phyloP scores from a whole-genome alignment of 1,284 basidiomycete species.

The Puccinia polysora region DNA sequence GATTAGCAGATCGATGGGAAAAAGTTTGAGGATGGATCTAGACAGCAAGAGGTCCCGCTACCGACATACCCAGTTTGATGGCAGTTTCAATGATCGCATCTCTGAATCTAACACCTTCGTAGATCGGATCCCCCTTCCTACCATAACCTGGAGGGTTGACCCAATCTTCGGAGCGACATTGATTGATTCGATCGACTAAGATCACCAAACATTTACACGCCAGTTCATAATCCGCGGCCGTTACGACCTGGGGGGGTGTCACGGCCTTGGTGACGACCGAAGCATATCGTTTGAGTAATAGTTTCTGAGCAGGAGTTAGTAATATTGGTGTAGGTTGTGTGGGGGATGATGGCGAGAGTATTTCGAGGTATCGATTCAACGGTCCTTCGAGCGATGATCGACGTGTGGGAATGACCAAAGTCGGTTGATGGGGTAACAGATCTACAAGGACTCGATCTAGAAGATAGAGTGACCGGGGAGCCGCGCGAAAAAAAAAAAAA shows the following conservation, averaged over 20 bases:
- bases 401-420: not conserved
- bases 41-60: no score
- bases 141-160: not conserved
- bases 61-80: constrained; percentile 15
- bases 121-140: constrained; percentile 1
- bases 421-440: not conserved
- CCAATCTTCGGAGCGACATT: not conserved
- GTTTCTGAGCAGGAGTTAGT: constrained; percentile 8
- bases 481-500: no score
- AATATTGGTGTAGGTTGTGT: constrained; percentile 17
- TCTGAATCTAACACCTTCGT: constrained; percentile 13
- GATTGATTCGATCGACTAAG: constrained; percentile 4
- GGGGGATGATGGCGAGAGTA: constrained; percentile 6
- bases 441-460: not conserved
- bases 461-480: not conserved
- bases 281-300: constrained; percentile 9
- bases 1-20: not conserved
- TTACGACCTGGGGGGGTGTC: not conserved
- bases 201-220: constrained; percentile 23
- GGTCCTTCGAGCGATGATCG: constrained; percentile 11
- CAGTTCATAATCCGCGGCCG: not conserved
- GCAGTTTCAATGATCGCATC: constrained; percentile 26
- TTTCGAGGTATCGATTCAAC: not conserved
- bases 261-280: not conserved
- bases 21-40: no score